Conservation (phyloP, 192 early-diverging fungal species). For the Geranomyces variabilis region DNA sequence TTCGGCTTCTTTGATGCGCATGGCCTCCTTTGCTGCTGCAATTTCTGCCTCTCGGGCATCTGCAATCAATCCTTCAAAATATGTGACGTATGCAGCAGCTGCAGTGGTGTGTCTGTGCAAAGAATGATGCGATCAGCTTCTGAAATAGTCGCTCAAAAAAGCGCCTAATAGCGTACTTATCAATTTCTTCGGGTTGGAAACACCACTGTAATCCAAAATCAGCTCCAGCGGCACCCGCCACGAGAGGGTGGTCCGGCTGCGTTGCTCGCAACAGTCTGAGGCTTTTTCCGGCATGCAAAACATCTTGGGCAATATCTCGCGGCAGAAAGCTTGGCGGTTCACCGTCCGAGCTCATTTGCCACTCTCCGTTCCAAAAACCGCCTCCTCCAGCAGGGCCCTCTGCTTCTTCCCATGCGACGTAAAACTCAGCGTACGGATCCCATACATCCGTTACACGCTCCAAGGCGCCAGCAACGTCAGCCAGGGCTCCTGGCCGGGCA, state of each 20-base stretch:
- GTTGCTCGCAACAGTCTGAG: constrained; percentile 18
- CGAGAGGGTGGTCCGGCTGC: constrained; percentile 20
- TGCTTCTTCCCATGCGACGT: constrained; percentile 1
- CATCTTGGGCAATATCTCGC: neutral
- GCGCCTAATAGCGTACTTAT: no score
- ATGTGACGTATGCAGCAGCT: no score
- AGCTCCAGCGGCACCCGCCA: neutral
- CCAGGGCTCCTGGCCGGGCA: no score
- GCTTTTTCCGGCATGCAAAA: constrained; percentile 28
- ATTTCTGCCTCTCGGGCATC: no score
- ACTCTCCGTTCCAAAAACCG: constrained; percentile 17
- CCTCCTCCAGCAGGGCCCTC: constrained; percentile 1
- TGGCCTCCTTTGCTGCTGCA: no score
- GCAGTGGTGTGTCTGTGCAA: no score
- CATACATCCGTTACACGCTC: constrained; percentile 27
- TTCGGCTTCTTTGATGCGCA: no score
- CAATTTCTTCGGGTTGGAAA: no score
- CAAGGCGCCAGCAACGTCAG: neutral
- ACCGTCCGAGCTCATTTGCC: constrained; percentile 9
- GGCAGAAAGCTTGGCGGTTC: constrained; percentile 21
- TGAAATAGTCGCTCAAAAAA: no score
- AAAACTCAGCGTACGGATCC: constrained; percentile 31
- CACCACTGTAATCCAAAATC: no score
- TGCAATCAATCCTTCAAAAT: no score
- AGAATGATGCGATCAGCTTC: no score